Base-by-base conservation (phyloP, 2,329 filamentous ascomycete species). In the Diaporthe capsici region DNA sequence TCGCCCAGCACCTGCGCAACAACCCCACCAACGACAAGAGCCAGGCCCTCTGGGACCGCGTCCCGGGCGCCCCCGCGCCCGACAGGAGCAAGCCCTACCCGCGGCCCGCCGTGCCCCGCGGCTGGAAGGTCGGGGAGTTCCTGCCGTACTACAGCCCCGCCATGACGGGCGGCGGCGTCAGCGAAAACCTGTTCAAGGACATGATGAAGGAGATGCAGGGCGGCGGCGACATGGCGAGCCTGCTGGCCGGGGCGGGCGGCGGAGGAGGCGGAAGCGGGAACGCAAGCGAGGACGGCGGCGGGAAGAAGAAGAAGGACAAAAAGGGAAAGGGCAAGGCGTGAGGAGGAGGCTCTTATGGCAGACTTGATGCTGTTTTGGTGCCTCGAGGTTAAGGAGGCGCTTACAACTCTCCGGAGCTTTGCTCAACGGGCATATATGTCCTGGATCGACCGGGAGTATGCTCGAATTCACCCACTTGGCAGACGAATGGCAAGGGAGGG, bases 191-290 rank as follows among this genome's bases (percentile, higher is more conserved):
- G 77, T 92, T 98, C 81, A 95, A 97, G 87, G 96, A 98, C 80
- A 98, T 98, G 89, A 98, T 98, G 96, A 93, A 92, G 81, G 95
- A 97, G 86, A 98, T 98, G 95, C 87, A 89, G 81, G 84, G 84
- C 4, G 85, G 84, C 2, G 88, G 85, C 0, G 81, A 82, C 75
- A 81, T 82, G 81, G 79, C 80, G 53, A 80, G 79, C 68, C 75
- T 82, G 79, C 58, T 82, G 77, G 79, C 71, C 4, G 78, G 77
- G 13, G 72, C 75, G n/a, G 80, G 72, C 12, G 85, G 83, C 42
- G 74, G 75, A 28, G 79, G 78, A 17, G 74, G 75, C 44, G 79
- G 78, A 13, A 78, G 79, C 15, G 81, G 80, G 37, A 80, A 80
- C 58, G 82, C 79, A 2, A 76, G 73, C 58, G 80, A 78, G 49